These are phyloP conservation scores for Podospora appendiculata DNA, from an alignment of 495 filamentous ascomycete genomes.

Conservation along the genomic window DNA sequence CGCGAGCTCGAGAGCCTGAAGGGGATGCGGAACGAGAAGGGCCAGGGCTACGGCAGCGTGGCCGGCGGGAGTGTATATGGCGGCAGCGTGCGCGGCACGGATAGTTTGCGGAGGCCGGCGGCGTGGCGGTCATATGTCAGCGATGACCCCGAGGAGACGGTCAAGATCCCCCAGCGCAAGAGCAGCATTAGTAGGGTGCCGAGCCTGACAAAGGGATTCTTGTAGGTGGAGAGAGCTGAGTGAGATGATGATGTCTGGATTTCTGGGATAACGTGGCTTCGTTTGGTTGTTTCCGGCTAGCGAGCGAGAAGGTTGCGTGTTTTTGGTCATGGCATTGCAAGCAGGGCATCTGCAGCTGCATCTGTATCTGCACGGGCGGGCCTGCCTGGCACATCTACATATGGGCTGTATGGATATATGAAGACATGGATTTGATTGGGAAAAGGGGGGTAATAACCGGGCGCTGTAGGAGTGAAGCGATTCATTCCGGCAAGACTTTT, in stretches of 20 bases:
- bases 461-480: no score
- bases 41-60: conserved; percentile 19
- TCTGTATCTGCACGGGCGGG: no score
- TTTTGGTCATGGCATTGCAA: no score
- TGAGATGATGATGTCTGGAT: not conserved
- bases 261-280: not conserved
- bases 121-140: conserved; percentile 10
- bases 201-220: conserved; percentile 50
- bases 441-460: no score
- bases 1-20: conserved; percentile 86
- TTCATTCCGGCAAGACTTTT: no score
- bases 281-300: not conserved
- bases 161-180: conserved; percentile 46
- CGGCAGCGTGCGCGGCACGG: conserved; percentile 26
- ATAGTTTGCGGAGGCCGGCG: conserved; percentile 29
- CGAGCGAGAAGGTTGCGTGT: no score
- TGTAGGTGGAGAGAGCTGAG: conserved; percentile 17
- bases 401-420: no score
- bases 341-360: no score
- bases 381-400: no score
- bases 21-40: conserved; percentile 57
- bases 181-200: conserved; percentile 46
- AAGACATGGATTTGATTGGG: no score
- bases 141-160: conserved; percentile 21
- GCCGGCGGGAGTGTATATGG: conserved; percentile 15